Percentiles rank a stretch among this genome's conserved stretches.
phyloP scores from a whole-genome alignment of 164 flowering plant species.

The Santalum album region DNA sequence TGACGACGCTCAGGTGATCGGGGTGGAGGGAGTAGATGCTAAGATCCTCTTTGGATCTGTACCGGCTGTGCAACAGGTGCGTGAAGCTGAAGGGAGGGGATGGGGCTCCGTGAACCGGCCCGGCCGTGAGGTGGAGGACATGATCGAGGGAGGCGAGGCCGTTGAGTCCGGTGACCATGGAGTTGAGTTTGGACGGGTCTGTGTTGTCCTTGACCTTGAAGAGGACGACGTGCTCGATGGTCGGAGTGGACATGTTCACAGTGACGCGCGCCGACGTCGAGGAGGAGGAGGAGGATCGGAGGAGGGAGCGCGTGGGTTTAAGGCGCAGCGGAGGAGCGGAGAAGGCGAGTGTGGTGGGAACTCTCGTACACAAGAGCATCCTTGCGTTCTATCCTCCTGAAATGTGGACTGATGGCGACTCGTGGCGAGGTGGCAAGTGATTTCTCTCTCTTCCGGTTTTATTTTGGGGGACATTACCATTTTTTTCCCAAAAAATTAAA shows the following conservation, averaged over 20 bases:
- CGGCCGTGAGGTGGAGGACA: slow-evolving; percentile 49
- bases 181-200: slow-evolving; percentile 26
- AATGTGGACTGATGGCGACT: no score
- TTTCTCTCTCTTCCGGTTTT: no score
- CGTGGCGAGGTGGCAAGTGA: no score
- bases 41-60: slow-evolving; percentile 45
- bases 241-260: background rate
- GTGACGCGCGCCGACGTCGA: background rate
- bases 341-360: background rate
- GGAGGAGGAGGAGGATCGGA: background rate
- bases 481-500: no score
- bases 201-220: slow-evolving; percentile 50
- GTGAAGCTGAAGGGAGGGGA: slow-evolving; percentile 38
- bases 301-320: background rate
- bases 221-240: slow-evolving; percentile 64
- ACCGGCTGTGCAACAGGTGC: slow-evolving; percentile 59
- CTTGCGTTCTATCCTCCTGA: no score
- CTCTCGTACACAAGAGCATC: no score
- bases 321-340: background rate
- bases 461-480: no score
- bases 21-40: slow-evolving; percentile 39
- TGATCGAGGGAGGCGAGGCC: slow-evolving; percentile 33
- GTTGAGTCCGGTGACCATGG: slow-evolving; percentile 43
- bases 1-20: slow-evolving; percentile 40
- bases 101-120: slow-evolving; percentile 29